Conservation (phyloP, 805 yeast species). For the Vanderwaltozyma yarrowii region DNA sequence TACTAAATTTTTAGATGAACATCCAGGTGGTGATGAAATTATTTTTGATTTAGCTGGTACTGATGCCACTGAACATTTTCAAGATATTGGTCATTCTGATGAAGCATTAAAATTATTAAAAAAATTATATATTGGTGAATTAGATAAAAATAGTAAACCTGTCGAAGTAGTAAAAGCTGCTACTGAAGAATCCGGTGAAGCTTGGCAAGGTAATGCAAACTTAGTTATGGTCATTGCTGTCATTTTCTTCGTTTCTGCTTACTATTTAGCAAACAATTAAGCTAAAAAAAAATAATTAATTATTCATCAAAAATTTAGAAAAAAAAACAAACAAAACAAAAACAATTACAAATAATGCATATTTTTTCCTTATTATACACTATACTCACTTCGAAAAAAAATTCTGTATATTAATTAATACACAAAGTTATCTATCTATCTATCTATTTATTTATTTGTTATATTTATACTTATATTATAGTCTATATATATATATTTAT, state of each 20-base stretch:
- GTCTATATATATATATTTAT: no score
- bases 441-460: no score
- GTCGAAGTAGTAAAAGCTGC: slow-evolving; percentile 8
- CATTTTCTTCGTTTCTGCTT: slow-evolving; percentile 21
- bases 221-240: slow-evolving; percentile 76
- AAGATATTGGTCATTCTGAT: slow-evolving; percentile 95
- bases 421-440: no score
- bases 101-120: slow-evolving; percentile 77
- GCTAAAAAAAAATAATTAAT: no score
- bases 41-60: slow-evolving; percentile 69
- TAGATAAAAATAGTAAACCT: slow-evolving; percentile 53
- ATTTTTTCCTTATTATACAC: no score
- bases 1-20: slow-evolving; percentile 44
- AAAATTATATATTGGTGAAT: slow-evolving; percentile 63
- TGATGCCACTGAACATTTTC: slow-evolving; percentile 75
- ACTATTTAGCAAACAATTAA: slow-evolving; percentile 20
- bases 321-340: no score
- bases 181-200: slow-evolving; percentile 37
- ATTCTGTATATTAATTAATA: no score
- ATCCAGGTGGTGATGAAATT: slow-evolving; percentile 80
- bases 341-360: no score
- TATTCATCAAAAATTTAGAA: not conserved
- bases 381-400: no score
- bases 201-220: slow-evolving; percentile 59
- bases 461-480: no score